phyloP scores from a whole-genome alignment of 805 yeast genomes.

The Saccharomycopsis selenospora region DNA sequence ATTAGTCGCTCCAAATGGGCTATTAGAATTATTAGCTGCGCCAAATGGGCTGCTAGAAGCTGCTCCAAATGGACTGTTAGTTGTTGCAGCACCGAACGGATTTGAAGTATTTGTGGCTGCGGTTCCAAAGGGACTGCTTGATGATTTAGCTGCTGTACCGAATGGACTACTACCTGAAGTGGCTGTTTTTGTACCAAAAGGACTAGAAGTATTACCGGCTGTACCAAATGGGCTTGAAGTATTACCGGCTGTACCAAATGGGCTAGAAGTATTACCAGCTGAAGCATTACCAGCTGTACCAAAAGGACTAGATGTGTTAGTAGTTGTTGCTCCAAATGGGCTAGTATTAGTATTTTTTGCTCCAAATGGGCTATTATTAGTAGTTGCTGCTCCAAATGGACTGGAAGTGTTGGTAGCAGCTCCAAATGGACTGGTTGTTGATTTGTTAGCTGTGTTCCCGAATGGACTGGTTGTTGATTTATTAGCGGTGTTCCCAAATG shows the following conservation, averaged over 20 bases:
- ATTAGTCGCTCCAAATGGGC: not conserved
- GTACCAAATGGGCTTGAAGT: not conserved
- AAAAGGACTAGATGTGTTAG: not conserved
- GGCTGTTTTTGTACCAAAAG: not conserved
- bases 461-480: not conserved
- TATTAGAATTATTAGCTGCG: not conserved
- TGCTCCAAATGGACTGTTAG: not conserved
- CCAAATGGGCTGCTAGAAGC: not conserved
- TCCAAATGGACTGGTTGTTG: not conserved
- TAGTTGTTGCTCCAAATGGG: not conserved
- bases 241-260: not conserved
- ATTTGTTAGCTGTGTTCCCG: not conserved
- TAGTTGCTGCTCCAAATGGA: conserved; percentile 1
- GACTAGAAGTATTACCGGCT: not conserved
- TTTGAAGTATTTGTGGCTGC: not conserved
- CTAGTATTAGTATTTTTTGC: not conserved
- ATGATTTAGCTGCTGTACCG: not conserved
- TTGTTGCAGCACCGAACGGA: not conserved
- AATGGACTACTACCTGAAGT: no score
- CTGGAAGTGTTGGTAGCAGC: not conserved
- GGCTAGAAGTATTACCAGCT: not conserved
- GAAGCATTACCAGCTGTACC: not conserved
- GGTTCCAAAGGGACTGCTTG: not conserved
- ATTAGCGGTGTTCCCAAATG: not conserved
- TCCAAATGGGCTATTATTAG: not conserved